A percentile compares a stretch with the other conserved stretches of the same genome.
phyloP scores from a whole-genome alignment of 2,329 filamentous ascomycete genomes.

The Pseudocercospora fuligena region DNA sequence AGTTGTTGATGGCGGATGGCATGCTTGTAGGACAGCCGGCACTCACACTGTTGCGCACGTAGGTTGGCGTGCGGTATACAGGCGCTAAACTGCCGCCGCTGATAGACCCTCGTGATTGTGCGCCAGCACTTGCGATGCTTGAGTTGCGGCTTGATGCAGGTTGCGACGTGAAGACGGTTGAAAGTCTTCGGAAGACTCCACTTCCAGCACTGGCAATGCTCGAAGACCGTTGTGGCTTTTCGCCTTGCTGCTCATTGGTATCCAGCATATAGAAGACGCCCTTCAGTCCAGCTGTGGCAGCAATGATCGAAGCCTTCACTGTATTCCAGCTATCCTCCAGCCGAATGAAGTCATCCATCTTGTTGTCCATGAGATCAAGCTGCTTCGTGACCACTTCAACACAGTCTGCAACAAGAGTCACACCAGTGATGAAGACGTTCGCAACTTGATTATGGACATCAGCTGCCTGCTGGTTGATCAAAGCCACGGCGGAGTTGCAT shows the following conservation, averaged over 20 bases:
- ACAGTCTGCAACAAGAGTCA: slow-evolving; percentile 52
- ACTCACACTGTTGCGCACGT: slow-evolving; percentile 44
- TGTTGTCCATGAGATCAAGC: slow-evolving; percentile 46
- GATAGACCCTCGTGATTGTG: slow-evolving; percentile 22
- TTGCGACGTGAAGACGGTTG: slow-evolving; percentile 37
- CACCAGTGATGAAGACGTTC: slow-evolving; percentile 52
- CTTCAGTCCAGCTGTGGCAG: slow-evolving; percentile 48
- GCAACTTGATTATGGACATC: slow-evolving; percentile 49
- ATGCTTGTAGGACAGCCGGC: slow-evolving; percentile 47
- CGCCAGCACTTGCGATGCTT: slow-evolving; percentile 32
- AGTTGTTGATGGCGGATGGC: slow-evolving; percentile 37
- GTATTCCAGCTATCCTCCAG: slow-evolving; percentile 51
- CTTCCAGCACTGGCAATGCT: slow-evolving; percentile 36
- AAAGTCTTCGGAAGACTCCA: slow-evolving; percentile 40
- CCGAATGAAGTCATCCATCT: slow-evolving; percentile 52
- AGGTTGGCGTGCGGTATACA: slow-evolving; percentile 41
- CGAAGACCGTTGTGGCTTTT: slow-evolving; percentile 29
- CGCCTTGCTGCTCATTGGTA: slow-evolving; percentile 23
- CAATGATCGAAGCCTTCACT: slow-evolving; percentile 49
- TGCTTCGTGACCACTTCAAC: slow-evolving; percentile 49
- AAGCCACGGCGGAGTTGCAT: slow-evolving; percentile 48
- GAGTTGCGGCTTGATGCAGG: slow-evolving; percentile 26
- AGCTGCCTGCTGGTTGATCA: slow-evolving; percentile 49
- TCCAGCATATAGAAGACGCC: slow-evolving; percentile 54
- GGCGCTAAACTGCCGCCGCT: slow-evolving; percentile 25